These are phyloP conservation scores for Aspergillus sp. DNA, from an alignment of 2,329 filamentous ascomycete species.

Conservation along the genomic window DNA sequence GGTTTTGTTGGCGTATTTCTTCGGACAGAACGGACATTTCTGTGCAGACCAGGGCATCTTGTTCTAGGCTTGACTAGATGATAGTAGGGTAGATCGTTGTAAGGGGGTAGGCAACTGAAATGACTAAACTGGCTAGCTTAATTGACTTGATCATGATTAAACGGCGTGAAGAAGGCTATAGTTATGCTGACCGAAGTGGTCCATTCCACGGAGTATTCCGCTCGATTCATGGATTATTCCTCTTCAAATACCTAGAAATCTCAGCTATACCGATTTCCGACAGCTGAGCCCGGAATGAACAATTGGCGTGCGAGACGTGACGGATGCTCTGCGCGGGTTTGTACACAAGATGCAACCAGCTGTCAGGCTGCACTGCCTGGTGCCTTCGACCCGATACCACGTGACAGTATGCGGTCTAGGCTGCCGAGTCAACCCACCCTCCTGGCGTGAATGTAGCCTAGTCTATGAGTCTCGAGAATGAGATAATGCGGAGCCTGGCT, in stretches of 20 bases:
- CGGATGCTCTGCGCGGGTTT: background rate
- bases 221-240: no score
- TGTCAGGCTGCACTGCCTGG: background rate
- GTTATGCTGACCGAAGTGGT: no score
- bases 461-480: no score
- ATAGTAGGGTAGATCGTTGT: no score
- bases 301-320: background rate
- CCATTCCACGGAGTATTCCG: no score
- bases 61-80: background rate
- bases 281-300: background rate
- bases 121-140: no score
- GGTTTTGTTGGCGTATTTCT: constrained; percentile 12
- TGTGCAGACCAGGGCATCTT: constrained; percentile 6
- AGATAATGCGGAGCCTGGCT: background rate
- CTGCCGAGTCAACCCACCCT: background rate
- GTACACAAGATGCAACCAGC: background rate
- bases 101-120: no score
- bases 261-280: background rate
- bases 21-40: constrained; percentile 15
- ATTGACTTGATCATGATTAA: no score
- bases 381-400: background rate
- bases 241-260: no score
- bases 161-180: no score
- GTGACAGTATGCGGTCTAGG: background rate
- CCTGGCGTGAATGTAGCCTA: background rate